phyloP scores from a whole-genome alignment of 148 eudicot genomes.

The Camellia lanceoleosa region DNA sequence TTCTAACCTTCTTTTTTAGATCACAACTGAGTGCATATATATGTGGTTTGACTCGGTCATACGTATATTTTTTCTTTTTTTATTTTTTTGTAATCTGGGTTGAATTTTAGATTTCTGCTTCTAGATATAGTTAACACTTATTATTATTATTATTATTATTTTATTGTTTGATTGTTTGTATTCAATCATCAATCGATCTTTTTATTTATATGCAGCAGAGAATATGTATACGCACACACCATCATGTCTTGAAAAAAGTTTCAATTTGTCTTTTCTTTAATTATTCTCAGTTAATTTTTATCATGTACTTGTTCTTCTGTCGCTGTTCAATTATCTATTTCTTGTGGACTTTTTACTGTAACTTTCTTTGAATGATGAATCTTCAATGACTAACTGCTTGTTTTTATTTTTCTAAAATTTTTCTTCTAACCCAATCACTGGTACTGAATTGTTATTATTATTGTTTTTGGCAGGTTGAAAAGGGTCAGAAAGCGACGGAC shows the following conservation, averaged over 20 bases:
- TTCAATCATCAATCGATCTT: slow-evolving; percentile 8
- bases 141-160: slow-evolving; percentile 7
- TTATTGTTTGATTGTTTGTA: slow-evolving; percentile 19
- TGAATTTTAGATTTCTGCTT: slow-evolving; percentile 11
- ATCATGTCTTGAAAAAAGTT: slow-evolving; percentile 34
- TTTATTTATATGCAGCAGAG: slow-evolving; percentile 8
- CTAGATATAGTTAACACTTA: background rate
- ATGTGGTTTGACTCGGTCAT: slow-evolving; percentile 40
- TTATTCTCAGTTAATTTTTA: slow-evolving; percentile 22
- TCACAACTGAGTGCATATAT: slow-evolving; percentile 22
- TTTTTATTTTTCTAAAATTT: background rate
- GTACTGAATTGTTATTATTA: background rate
- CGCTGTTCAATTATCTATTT: slow-evolving; percentile 12
- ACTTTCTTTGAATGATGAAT: background rate
- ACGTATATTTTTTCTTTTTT: background rate
- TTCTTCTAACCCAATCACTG: slow-evolving; percentile 10
- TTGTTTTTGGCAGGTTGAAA: slow-evolving; percentile 51
- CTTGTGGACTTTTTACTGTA: slow-evolving; percentile 6
- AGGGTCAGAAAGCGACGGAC: slow-evolving; percentile 63
- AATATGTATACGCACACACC: slow-evolving; percentile 8
- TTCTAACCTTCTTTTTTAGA: slow-evolving; percentile 22
- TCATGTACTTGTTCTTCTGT: slow-evolving; percentile 15
- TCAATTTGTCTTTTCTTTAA: slow-evolving; percentile 39
- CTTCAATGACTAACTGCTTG: background rate
- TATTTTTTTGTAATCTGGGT: slow-evolving; percentile 16